Evolutionary conservation across 78 protist species (phyloP).

Genomic region (Cavenderia fasciculata): DNA sequence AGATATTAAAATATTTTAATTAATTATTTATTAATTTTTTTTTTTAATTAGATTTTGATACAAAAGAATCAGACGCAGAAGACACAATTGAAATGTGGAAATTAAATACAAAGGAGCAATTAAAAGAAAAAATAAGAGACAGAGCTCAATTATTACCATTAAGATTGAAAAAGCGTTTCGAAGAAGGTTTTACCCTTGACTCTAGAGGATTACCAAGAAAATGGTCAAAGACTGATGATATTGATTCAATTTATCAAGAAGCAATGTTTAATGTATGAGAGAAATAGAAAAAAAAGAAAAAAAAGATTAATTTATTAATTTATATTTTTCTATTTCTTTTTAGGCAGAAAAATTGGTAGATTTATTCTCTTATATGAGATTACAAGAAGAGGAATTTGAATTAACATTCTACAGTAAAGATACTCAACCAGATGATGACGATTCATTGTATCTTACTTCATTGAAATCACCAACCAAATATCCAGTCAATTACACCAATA

Average conservation of each 20-base stretch:
- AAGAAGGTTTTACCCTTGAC: slow-evolving; percentile 59
- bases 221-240: slow-evolving; percentile 68
- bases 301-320: too few relatives aligned
- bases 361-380: slow-evolving; percentile 45
- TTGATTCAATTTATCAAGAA: slow-evolving; percentile 27
- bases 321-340: neutral
- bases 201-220: slow-evolving; percentile 57
- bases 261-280: slow-evolving; percentile 61
- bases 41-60: slow-evolving; percentile 31
- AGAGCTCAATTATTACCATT: slow-evolving; percentile 44
- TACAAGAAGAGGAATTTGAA: slow-evolving; percentile 53
- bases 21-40: neutral
- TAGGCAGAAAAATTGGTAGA: slow-evolving; percentile 55
- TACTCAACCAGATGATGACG: neutral
- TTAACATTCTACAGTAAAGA: slow-evolving; percentile 14
- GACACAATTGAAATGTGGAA: neutral
- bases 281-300: neutral
- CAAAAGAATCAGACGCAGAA: neutral
- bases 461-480: neutral
- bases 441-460: neutral
- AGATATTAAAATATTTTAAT: neutral
- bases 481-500: neutral
- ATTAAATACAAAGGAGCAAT: slow-evolving; percentile 1
- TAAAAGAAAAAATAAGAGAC: slow-evolving; percentile 10
- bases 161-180: slow-evolving; percentile 66